Base-by-base conservation (phyloP, 2,329 filamentous ascomycete genomes). In the Beauveria pseudobassiana region DNA sequence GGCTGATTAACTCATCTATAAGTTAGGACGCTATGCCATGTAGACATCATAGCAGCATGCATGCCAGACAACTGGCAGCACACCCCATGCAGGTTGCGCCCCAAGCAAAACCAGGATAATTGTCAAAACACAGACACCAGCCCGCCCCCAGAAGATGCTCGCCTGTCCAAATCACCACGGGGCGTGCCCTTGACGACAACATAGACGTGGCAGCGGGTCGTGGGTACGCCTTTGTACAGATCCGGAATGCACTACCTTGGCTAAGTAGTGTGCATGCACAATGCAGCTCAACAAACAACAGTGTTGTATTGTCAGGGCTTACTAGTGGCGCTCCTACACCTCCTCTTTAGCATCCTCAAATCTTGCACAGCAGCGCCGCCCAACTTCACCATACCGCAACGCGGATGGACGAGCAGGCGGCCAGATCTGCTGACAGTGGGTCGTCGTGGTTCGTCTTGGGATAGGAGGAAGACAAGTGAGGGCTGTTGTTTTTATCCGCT, bases 401-500 rank as follows among this genome's bases (percentile, higher is more conserved):
- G 30, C 30, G 50, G 50, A 54, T 48, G 58, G 50, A 24, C 26
- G 53, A 57, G 43, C 40, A 60, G 71, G 73, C 68, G 71, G 65
- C 71, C 71, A 67, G 71, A 72, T 72, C 69, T 75, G 75, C 75
- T 74, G 73, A 73, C 64, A 71, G 75, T 75, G 73, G 75, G 72
- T 69, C 72, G 57, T 69, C 64, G 69, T 75, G 69, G 71, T 74
- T 75, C 72, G 71, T 75, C 69, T 71, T 70, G 68, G 57, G 56
- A 30, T 28, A 38, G 16, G 14, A 45, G 30, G 45, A 30, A 46
- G 54, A 8, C 24, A 45, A 38, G 43, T 46, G 61, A 58, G 34
- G 61, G 60, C 43, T 55, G 45, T 55, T 42, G 53, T 61, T 52
- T 61, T 55, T 50, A 61, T 42, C 50, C 22, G 50, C 51, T 61